A percentile compares a stretch with the other conserved stretches of the same genome.
Conservation (phyloP, 768 basidiomycete species). For the Termitomyces sp. region DNA sequence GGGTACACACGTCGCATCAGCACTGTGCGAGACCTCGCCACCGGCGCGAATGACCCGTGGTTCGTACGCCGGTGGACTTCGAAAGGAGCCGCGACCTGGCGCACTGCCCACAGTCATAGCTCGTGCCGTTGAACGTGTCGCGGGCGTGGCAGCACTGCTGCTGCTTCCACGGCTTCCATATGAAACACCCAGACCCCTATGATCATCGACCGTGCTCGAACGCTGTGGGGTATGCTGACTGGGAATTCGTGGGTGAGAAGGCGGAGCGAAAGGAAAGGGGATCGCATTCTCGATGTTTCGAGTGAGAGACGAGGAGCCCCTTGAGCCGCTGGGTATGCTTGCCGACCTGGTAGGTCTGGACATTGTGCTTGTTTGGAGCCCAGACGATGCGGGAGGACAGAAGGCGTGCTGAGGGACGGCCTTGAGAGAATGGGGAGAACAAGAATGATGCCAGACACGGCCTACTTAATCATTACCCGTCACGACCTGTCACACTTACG, state of each 20-base stretch:
- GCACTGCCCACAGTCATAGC: constrained; percentile 32
- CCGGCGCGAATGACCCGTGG: constrained; percentile 67
- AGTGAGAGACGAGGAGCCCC: constrained; percentile 39
- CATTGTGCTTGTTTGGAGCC: constrained; percentile 22
- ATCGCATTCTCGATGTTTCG: constrained; percentile 64
- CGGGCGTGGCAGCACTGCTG: constrained; percentile 20
- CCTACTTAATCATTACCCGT: constrained; percentile 7
- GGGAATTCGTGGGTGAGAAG: constrained; percentile 33
- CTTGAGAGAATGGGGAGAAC: not conserved
- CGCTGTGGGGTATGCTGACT: constrained; percentile 25
- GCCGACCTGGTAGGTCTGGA: constrained; percentile 55
- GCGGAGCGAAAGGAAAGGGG: constrained; percentile 48
- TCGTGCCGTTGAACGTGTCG: constrained; percentile 36
- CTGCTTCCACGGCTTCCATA: constrained; percentile 31
- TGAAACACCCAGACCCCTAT: constrained; percentile 29
- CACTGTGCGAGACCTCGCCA: constrained; percentile 26
- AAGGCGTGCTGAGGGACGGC: not conserved
- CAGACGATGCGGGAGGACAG: not conserved
- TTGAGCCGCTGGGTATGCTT: constrained; percentile 60
- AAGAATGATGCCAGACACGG: constrained; percentile 12
- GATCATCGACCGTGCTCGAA: constrained; percentile 24
- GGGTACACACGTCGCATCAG: constrained; percentile 41
- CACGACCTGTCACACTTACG: constrained; percentile 19
- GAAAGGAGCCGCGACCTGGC: constrained; percentile 27
- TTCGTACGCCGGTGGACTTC: constrained; percentile 37